Conservation (phyloP, 2,329 filamentous ascomycete genomes). For the Fusarium pilosicola region DNA sequence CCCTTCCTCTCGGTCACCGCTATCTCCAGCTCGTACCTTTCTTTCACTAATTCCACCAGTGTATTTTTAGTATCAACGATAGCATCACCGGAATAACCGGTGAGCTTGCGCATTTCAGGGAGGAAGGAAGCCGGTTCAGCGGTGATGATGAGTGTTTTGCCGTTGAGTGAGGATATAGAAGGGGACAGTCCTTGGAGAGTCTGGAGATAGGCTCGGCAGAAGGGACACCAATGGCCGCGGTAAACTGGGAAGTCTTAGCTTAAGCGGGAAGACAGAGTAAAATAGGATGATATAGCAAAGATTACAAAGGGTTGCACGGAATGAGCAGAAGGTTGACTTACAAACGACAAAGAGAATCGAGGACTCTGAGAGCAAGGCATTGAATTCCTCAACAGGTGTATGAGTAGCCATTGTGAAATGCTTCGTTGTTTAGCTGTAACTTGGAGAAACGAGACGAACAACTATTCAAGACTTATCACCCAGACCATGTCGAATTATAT, state of each 20-base stretch:
- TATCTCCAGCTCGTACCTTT: neutral
- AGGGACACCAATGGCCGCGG: neutral
- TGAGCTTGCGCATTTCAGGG: neutral
- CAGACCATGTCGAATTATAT: neutral
- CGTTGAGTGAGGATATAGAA: neutral
- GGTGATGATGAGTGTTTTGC: neutral
- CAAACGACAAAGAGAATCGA: neutral
- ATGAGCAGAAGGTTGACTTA: neutral
- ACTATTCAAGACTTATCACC: fast-evolving
- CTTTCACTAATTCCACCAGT: neutral
- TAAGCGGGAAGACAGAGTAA: fast-evolving
- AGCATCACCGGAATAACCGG: neutral
- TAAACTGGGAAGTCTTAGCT: neutral
- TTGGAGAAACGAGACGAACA: neutral
- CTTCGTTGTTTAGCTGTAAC: neutral
- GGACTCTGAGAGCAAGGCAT: neutral
- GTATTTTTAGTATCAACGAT: neutral
- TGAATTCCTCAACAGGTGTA: neutral
- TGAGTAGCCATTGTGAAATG: neutral
- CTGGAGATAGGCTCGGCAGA: neutral
- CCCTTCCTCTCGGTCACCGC: neutral
- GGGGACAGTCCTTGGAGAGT: neutral
- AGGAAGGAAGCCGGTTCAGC: neutral
- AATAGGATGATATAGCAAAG: fast-evolving
- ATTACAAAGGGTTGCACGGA: fast-evolving